These are phyloP conservation scores for Phytophthora sansomeana DNA, from an alignment of 352 stramenopile genomes.

Conservation along the genomic window DNA sequence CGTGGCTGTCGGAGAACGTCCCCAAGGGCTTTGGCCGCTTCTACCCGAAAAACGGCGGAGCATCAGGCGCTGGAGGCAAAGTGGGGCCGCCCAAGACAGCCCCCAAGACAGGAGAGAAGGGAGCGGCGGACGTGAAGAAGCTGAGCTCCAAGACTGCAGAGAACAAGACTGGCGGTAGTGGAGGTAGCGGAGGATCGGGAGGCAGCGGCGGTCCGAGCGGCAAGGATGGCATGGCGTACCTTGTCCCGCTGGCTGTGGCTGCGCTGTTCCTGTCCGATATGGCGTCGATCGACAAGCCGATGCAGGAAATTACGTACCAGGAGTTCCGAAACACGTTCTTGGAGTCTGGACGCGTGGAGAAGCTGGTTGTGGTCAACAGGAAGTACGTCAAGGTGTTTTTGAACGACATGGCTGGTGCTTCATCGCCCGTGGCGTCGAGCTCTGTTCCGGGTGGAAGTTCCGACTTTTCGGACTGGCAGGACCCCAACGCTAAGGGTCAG, in stretches of 20 bases:
- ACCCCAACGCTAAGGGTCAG: constrained; percentile 43
- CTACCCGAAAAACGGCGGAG: constrained; percentile 79
- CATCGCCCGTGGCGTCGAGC: constrained; percentile 13
- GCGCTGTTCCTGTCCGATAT: constrained; percentile 82
- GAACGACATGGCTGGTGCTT: constrained; percentile 49
- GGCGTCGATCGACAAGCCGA: constrained; percentile 76
- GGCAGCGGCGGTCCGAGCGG: constrained; percentile 40
- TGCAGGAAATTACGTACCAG: constrained; percentile 93
- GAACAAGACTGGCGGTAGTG: constrained; percentile 45
- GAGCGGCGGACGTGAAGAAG: constrained; percentile 68
- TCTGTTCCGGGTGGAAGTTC: constrained; percentile 19
- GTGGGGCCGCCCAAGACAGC: constrained; percentile 55
- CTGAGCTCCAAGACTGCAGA: constrained; percentile 69
- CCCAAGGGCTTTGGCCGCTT: constrained; percentile 80
- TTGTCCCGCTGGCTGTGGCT: constrained; percentile 76
- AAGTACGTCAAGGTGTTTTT: constrained; percentile 91
- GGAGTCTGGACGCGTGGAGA: constrained; percentile 87
- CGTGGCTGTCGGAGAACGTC: constrained; percentile 86
- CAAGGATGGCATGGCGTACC: constrained; percentile 75
- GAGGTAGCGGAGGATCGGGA: constrained; percentile 43
- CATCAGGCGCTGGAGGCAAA: constrained; percentile 44
- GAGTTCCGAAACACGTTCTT: constrained; percentile 91
- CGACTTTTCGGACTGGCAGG: constrained; percentile 63
- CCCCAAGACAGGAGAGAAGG: constrained; percentile 55
- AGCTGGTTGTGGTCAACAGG: constrained; percentile 93